These are phyloP conservation scores for Cymbopogon citratus DNA, from an alignment of 176 grass and related monocot genomes.

Conservation along the genomic window DNA sequence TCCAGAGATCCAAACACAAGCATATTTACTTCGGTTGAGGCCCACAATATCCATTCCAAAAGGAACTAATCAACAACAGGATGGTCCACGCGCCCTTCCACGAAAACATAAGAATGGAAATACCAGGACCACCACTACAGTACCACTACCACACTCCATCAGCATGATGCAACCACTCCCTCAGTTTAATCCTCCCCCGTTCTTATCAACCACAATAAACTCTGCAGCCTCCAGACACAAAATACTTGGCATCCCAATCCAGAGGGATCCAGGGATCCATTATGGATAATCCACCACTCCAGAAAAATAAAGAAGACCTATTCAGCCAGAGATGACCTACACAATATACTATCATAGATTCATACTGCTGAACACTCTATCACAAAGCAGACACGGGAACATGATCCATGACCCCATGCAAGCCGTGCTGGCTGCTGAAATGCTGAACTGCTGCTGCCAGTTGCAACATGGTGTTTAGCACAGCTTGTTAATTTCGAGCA, in stretches of 20 bases:
- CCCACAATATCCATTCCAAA: constrained; percentile 32
- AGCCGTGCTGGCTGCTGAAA: too few relatives aligned
- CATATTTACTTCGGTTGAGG: constrained; percentile 27
- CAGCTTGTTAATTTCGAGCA: too few relatives aligned
- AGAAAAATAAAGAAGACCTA: too few relatives aligned
- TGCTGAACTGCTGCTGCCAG: too few relatives aligned
- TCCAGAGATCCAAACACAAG: constrained; percentile 23
- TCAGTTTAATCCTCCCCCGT: background rate
- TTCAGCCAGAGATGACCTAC: too few relatives aligned
- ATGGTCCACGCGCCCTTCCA: constrained; percentile 23
- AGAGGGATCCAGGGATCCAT: too few relatives aligned
- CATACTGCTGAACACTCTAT: too few relatives aligned
- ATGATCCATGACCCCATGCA: too few relatives aligned
- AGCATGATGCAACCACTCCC: constrained; percentile 38
- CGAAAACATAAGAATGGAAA: constrained; percentile 21
- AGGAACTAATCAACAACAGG: constrained; percentile 29
- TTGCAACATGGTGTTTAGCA: too few relatives aligned
- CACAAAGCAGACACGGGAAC: too few relatives aligned
- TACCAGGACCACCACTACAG: constrained; percentile 38
- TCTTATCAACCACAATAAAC: background rate
- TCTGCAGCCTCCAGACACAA: background rate
- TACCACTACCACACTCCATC: constrained; percentile 17
- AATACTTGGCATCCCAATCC: constrained; percentile 17
- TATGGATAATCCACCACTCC: background rate
- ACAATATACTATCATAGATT: too few relatives aligned